Percentiles rank a stretch among this genome's conserved stretches.
These are phyloP conservation scores for Mycosphaerella arachidis DNA, from an alignment of 2,329 filamentous ascomycete genomes.

Conservation along the genomic window DNA sequence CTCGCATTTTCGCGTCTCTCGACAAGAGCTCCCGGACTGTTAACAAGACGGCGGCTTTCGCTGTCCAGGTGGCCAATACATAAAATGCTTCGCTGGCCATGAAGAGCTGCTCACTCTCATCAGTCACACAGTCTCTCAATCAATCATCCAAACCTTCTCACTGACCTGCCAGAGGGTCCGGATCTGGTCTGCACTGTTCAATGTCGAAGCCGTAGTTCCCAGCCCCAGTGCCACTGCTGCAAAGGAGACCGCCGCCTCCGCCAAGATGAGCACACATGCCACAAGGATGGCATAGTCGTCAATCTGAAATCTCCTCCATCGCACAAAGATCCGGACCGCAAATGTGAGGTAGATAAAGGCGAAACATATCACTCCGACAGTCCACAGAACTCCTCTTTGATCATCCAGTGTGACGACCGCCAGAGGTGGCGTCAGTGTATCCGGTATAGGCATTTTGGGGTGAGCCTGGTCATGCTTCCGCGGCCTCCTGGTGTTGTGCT, in stretches of 20 bases:
- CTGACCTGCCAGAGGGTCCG: constrained; percentile 11
- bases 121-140: not conserved
- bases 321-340: constrained; percentile 9
- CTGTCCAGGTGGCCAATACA: constrained; percentile 6
- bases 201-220: not conserved
- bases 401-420: constrained; percentile 8
- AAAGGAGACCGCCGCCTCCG: constrained; percentile 5
- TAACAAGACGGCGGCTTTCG: constrained; percentile 13
- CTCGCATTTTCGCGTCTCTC: constrained; percentile 10
- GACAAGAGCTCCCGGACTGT: constrained; percentile 10
- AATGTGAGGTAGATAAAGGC: constrained; percentile 12
- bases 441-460: not conserved
- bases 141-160: not conserved
- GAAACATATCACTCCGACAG: constrained; percentile 11
- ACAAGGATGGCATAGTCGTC: constrained; percentile 13
- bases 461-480: not conserved
- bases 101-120: constrained; percentile 7
- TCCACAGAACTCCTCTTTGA: constrained; percentile 13
- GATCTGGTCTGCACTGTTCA: not conserved
- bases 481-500: not conserved
- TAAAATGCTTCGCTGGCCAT: constrained; percentile 13
- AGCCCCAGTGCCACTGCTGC: constrained; percentile 11
- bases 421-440: constrained; percentile 10
- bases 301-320: constrained; percentile 13
- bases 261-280: constrained; percentile 11